Percentiles rank a stretch among this genome's conserved stretches.
Evolutionary conservation across 768 basidiomycete genomes (phyloP).

Genomic region (Russula abietina): DNA sequence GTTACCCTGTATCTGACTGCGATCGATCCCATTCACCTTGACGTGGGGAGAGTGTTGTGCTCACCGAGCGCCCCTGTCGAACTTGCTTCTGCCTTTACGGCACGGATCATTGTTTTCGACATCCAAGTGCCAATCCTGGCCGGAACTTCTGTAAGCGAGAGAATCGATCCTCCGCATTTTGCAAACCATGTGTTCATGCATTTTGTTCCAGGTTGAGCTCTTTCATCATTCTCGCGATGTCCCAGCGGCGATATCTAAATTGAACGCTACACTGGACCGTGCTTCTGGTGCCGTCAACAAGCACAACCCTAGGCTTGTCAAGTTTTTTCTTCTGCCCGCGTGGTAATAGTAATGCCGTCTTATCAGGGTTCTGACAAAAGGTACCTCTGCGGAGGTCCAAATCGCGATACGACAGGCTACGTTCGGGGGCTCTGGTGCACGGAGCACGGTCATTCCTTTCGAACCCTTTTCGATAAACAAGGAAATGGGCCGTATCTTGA

Average conservation of each 20-base stretch:
- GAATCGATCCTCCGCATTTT: background rate
- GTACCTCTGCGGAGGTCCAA: constrained; percentile 78
- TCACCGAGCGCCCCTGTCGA: constrained; percentile 65
- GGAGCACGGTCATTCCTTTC: constrained; percentile 64
- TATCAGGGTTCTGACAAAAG: constrained; percentile 70
- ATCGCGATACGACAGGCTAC: constrained; percentile 61
- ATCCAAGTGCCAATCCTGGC: constrained; percentile 81
- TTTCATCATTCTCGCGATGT: constrained; percentile 93
- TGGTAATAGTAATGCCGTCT: background rate
- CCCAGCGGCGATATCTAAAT: constrained; percentile 79
- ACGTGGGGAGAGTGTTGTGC: constrained; percentile 86
- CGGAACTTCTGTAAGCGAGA: constrained; percentile 64
- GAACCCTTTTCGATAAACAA: constrained; percentile 87
- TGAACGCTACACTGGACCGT: constrained; percentile 76
- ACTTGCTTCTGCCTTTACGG: constrained; percentile 69
- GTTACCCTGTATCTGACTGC: constrained; percentile 76
- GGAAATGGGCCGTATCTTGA: constrained; percentile 89
- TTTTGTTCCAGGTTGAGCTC: constrained; percentile 58
- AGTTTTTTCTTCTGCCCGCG: constrained; percentile 1
- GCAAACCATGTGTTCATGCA: background rate
- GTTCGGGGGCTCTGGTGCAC: constrained; percentile 41
- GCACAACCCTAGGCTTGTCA: constrained; percentile 68
- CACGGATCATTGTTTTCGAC: constrained; percentile 92
- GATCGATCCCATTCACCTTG: constrained; percentile 82
- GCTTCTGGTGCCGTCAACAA: constrained; percentile 67